Evolutionary conservation across 805 yeast species (phyloP).

Genomic region (Yarrowia sp.): DNA sequence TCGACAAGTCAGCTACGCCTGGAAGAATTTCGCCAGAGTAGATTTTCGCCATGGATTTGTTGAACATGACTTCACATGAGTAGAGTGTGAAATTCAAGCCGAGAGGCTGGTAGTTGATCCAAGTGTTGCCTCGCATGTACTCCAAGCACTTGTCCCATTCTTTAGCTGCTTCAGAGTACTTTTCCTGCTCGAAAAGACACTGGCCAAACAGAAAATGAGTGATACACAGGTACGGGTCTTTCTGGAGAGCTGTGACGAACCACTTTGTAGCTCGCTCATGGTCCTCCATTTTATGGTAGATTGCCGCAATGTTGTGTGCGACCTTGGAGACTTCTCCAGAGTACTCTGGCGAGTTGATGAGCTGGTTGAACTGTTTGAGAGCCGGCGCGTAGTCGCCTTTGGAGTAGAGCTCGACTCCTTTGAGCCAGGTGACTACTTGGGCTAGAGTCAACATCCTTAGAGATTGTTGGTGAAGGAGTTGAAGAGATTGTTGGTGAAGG

Average conservation of each 20-base stretch:
- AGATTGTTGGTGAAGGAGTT: no score
- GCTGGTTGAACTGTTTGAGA: conserved; percentile 15
- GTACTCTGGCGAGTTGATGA: background rate
- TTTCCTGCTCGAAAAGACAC: conserved; percentile 6
- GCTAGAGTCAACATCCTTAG: conserved; percentile 4
- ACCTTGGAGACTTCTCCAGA: conserved; percentile 21
- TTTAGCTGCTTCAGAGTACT: conserved; percentile 15
- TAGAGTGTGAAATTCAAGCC: conserved; percentile 20
- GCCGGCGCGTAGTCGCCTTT: background rate
- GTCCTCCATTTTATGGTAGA: conserved; percentile 16
- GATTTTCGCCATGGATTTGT: conserved; percentile 7
- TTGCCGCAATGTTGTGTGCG: conserved; percentile 25
- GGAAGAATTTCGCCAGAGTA: conserved; percentile 3
- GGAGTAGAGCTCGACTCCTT: conserved; percentile 25
- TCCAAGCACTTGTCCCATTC: conserved; percentile 13
- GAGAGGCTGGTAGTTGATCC: conserved; percentile 22
- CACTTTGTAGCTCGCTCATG: conserved; percentile 10
- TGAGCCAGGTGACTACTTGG: conserved; percentile 25
- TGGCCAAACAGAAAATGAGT: conserved; percentile 20
- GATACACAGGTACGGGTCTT: conserved; percentile 21
- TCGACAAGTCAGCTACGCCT: background rate
- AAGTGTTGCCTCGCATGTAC: conserved; percentile 27
- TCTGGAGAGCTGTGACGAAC: conserved; percentile 9
- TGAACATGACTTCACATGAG: conserved; percentile 13
- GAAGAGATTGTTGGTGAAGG: no score